Evolutionary conservation across 441 rosid species (phyloP).

Genomic region (Syzygium malaccense): DNA sequence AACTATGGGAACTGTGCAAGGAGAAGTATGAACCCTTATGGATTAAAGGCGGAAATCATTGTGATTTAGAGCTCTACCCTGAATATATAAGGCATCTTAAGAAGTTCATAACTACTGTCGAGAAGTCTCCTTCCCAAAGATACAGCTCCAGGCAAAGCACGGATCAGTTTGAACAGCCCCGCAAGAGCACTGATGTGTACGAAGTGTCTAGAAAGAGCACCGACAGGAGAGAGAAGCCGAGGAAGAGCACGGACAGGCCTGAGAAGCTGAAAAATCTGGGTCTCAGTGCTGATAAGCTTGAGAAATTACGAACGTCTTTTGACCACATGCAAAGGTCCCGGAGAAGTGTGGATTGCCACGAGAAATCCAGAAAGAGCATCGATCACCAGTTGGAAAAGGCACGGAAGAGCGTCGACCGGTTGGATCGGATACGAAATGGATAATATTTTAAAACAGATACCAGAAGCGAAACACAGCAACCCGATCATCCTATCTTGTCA

Average conservation of each 20-base stretch:
- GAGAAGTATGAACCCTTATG: constrained; percentile 92
- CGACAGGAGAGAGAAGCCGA: constrained; percentile 77
- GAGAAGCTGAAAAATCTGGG: constrained; percentile 62
- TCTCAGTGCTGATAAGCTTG: constrained; percentile 46
- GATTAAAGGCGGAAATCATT: constrained; percentile 93
- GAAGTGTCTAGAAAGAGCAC: constrained; percentile 76
- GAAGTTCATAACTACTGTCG: constrained; percentile 80
- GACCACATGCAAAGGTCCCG: constrained; percentile 82
- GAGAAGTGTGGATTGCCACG: constrained; percentile 81
- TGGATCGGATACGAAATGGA: constrained; percentile 77
- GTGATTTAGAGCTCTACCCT: constrained; percentile 83
- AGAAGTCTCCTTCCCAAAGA: constrained; percentile 78
- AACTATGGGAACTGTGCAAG: constrained; percentile 86
- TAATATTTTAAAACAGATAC: constrained; percentile 11
- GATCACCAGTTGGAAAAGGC: constrained; percentile 76
- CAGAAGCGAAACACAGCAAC: background rate
- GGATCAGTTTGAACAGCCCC: constrained; percentile 56
- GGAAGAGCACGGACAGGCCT: constrained; percentile 69
- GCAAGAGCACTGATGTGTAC: constrained; percentile 60
- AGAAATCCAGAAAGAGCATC: constrained; percentile 73
- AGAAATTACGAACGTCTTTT: constrained; percentile 56
- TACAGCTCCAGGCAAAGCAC: constrained; percentile 62
- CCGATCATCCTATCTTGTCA: background rate
- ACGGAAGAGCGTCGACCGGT: constrained; percentile 84
- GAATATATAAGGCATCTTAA: constrained; percentile 84